phyloP scores from a whole-genome alignment of 768 basidiomycete species.

The Saitozyma podzolica region DNA sequence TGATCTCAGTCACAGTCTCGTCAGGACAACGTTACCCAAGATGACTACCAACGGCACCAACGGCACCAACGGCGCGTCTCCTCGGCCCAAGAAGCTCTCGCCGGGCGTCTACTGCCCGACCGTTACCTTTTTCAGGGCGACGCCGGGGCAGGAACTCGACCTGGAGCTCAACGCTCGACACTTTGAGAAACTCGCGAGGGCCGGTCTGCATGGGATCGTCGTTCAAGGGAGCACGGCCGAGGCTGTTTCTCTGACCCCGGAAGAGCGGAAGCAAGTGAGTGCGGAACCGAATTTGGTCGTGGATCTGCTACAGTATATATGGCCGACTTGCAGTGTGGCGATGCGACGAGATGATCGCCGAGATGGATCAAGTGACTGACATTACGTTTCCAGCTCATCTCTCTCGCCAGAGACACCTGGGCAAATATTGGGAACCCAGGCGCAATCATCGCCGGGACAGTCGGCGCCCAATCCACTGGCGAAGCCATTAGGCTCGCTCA shows the following conservation, averaged over 20 bases:
- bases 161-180: constrained; percentile 51
- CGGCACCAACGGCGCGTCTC: too few relatives aligned
- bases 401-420: constrained; percentile 26
- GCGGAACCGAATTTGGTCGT: not conserved
- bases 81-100: constrained; percentile 12
- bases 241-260: constrained; percentile 42
- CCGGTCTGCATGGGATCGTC: constrained; percentile 47
- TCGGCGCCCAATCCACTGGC: constrained; percentile 17
- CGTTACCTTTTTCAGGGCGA: constrained; percentile 49
- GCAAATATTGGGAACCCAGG: constrained; percentile 22
- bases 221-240: constrained; percentile 50
- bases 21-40: too few relatives aligned
- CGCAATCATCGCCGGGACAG: constrained; percentile 20
- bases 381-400: constrained; percentile 15
- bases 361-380: too few relatives aligned
- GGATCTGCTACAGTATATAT: too few relatives aligned
- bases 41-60: too few relatives aligned
- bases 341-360: too few relatives aligned
- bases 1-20: too few relatives aligned
- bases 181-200: constrained; percentile 44
- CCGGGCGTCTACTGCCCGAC: constrained; percentile 43
- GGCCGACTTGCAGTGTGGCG: too few relatives aligned
- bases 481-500: constrained; percentile 11
- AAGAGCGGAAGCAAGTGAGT: constrained; percentile 46
- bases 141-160: constrained; percentile 48